phyloP scores from a whole-genome alignment of 352 stramenopile genomes.

The Phytophthora cajani region DNA sequence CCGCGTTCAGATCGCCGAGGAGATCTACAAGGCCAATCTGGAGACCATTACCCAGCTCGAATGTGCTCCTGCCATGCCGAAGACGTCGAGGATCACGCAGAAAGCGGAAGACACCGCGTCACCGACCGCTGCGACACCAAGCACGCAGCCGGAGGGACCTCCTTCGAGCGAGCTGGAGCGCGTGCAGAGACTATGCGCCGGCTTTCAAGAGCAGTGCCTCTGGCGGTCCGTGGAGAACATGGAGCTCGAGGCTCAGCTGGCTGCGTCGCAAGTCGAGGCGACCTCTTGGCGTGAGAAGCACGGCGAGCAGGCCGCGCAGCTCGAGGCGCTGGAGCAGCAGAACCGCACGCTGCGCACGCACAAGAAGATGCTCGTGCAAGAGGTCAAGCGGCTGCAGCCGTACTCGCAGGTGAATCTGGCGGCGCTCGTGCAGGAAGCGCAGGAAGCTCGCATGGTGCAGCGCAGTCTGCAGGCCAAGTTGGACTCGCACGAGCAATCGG shows the following conservation, averaged over 20 bases:
- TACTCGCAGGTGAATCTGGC: constrained; percentile 73
- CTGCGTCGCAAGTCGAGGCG: constrained; percentile 35
- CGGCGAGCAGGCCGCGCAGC: constrained; percentile 20
- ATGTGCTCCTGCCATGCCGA: constrained; percentile 12
- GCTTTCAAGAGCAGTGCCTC: constrained; percentile 83
- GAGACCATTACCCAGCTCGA: constrained; percentile 67
- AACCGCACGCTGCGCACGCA: constrained; percentile 54
- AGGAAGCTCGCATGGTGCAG: constrained; percentile 80
- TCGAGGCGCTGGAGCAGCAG: constrained; percentile 35
- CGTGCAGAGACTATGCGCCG: constrained; percentile 55
- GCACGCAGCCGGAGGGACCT: constrained; percentile 19
- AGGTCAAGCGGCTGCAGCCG: constrained; percentile 74
- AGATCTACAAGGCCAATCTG: constrained; percentile 74
- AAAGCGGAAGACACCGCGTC: constrained; percentile 3
- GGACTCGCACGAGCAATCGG: constrained; percentile 27
- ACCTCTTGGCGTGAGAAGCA: constrained; percentile 41
- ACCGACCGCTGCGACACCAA: constrained; percentile 9
- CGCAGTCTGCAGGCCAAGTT: constrained; percentile 64
- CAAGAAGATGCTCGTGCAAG: constrained; percentile 67
- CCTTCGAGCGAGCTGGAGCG: constrained; percentile 48
- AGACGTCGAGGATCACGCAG: constrained; percentile 1
- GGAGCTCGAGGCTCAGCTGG: constrained; percentile 60
- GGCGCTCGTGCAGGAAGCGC: constrained; percentile 67
- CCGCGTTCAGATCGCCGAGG: constrained; percentile 53
- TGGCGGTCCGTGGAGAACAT: constrained; percentile 74